Conservation (phyloP, 805 yeast genomes). For the Yarrowia alimentaria region DNA sequence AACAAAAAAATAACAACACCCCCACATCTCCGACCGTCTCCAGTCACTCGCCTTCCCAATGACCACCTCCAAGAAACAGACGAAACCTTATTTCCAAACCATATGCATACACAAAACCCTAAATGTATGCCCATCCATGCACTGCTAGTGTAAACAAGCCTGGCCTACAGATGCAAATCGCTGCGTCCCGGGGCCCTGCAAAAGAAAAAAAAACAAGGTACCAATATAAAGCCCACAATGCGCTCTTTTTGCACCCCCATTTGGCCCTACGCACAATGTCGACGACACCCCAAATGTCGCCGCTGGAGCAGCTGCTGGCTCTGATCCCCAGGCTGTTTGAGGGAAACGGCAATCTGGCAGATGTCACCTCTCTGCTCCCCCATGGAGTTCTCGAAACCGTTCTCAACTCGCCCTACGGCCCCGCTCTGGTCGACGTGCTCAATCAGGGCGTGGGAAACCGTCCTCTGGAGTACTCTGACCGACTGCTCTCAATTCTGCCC, state of each 20-base stretch:
- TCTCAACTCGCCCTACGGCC: conserved; percentile 23
- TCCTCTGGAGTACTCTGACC: conserved; percentile 19
- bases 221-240: conserved; percentile 14
- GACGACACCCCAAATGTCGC: conserved; percentile 6
- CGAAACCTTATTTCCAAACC: no score
- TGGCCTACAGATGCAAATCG: no score
- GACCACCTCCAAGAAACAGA: no score
- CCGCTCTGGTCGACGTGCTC: conserved; percentile 11
- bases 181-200: no score
- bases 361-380: background rate
- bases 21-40: no score
- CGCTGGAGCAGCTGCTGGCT: conserved; percentile 22
- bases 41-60: no score
- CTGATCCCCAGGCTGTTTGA: conserved; percentile 6
- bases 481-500: conserved; percentile 20
- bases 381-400: conserved; percentile 10
- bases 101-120: no score
- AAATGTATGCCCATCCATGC: no score
- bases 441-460: conserved; percentile 19
- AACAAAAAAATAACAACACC: no score
- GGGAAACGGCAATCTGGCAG: conserved; percentile 17
- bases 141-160: conserved; percentile 22
- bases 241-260: conserved; percentile 12
- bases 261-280: conserved; percentile 23
- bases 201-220: conserved; percentile 4